These are phyloP conservation scores for Hebeloma cylindrosporum DNA, from an alignment of 768 basidiomycete species.

Conservation along the genomic window DNA sequence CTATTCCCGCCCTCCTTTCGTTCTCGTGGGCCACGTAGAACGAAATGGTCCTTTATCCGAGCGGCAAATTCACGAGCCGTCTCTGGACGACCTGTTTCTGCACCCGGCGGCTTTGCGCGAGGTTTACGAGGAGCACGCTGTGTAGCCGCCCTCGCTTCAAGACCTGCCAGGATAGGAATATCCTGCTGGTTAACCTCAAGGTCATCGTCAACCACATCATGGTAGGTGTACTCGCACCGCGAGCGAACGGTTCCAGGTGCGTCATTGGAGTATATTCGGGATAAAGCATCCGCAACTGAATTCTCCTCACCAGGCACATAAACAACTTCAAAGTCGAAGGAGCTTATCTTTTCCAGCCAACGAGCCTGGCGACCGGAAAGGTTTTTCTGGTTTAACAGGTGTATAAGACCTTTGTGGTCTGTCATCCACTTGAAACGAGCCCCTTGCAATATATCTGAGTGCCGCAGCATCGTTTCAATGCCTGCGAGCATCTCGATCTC, in stretches of 20 bases:
- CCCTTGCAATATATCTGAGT: constrained; percentile 31
- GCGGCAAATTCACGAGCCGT: constrained; percentile 20
- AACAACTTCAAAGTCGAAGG: constrained; percentile 20
- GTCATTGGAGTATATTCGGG: constrained; percentile 24
- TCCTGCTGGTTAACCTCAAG: too few relatives aligned
- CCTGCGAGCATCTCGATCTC: constrained; percentile 39
- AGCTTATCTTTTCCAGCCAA: constrained; percentile 34
- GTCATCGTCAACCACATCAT: constrained; percentile 20
- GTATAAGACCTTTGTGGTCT: constrained; percentile 28
- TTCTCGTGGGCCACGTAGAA: constrained; percentile 27
- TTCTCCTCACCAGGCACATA: constrained; percentile 30
- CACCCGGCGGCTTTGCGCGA: constrained; percentile 3
- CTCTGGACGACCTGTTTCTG: constrained; percentile 19
- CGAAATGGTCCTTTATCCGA: constrained; percentile 19
- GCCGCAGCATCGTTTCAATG: constrained; percentile 32
- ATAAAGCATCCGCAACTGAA: constrained; percentile 31
- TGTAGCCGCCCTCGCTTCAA: constrained; percentile 1
- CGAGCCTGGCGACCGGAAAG: constrained; percentile 34
- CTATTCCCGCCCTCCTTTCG: constrained; percentile 24
- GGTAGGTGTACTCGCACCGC: constrained; percentile 18
- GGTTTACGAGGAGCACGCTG: not conserved
- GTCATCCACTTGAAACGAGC: constrained; percentile 28
- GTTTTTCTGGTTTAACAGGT: constrained; percentile 31
- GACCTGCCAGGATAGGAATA: constrained; percentile 10
- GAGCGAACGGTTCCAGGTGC: constrained; percentile 16